Percentiles rank a stretch among this genome's conserved stretches.
These are phyloP conservation scores for Ormosia semicastrata DNA, from an alignment of 306 rosid species.

Conservation along the genomic window DNA sequence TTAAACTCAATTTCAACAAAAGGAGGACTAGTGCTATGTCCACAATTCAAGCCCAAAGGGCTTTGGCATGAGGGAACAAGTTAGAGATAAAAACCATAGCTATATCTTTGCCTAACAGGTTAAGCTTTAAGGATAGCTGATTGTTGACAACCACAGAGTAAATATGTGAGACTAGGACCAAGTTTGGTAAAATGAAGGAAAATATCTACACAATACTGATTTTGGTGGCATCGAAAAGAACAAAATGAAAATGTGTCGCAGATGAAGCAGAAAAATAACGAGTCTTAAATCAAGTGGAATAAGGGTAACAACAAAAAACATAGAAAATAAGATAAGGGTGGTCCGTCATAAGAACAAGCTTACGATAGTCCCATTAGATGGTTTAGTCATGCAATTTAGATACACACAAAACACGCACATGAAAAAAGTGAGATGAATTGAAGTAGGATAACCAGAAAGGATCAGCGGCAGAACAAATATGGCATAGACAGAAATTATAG, in stretches of 20 bases:
- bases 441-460: not conserved
- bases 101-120: not conserved
- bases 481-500: not conserved
- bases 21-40: not conserved
- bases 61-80: not conserved
- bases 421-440: not conserved
- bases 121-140: not conserved
- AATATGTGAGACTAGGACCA: no score
- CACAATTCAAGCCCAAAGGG: not conserved
- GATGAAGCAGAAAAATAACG: no score
- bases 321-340: no score
- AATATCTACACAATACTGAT: no score
- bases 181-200: no score
- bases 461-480: not conserved
- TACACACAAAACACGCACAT: not conserved
- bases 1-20: not conserved
- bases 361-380: not conserved
- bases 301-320: no score
- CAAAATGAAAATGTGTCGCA: no score
- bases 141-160: no score
- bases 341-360: no score
- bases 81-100: not conserved
- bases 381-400: not conserved
- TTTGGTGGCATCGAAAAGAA: no score
- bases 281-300: no score